A percentile compares a stretch with the other conserved stretches of the same genome.
phyloP scores from a whole-genome alignment of 257 asterid species.

The Solanum appendiculatum region DNA sequence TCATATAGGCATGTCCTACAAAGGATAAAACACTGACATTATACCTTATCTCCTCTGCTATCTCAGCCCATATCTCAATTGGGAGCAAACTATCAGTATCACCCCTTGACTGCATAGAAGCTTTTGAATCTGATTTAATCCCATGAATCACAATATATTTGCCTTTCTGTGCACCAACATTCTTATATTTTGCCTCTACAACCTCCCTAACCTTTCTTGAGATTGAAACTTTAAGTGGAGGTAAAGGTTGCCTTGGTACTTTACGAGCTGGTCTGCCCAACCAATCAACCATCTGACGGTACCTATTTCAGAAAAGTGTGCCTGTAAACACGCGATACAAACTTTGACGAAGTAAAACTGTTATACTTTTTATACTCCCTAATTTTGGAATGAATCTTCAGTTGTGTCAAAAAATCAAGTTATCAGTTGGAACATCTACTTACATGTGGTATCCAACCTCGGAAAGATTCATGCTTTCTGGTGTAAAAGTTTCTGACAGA shows the following conservation, averaged over 20 bases:
- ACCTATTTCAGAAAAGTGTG: conserved; percentile 27
- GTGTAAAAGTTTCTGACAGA: conserved; percentile 52
- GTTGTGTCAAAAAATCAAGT: background rate
- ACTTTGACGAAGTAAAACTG: background rate
- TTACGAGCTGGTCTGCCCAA: conserved; percentile 61
- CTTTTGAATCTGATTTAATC: conserved; percentile 80
- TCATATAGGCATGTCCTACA: background rate
- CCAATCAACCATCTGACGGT: conserved; percentile 69
- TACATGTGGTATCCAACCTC: conserved; percentile 80
- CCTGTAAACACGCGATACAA: background rate
- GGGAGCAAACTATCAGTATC: conserved; percentile 89
- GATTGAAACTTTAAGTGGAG: conserved; percentile 59
- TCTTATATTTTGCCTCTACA: conserved; percentile 64
- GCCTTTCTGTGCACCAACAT: conserved; percentile 65
- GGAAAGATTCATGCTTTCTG: conserved; percentile 46
- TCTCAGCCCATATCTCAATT: conserved; percentile 67
- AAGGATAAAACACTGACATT: background rate
- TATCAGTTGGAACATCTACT: background rate
- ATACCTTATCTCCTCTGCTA: conserved; percentile 60
- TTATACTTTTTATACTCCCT: background rate
- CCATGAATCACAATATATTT: conserved; percentile 78
- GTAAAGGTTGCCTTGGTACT: conserved; percentile 54
- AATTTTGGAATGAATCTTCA: background rate
- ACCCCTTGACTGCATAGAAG: conserved; percentile 84
- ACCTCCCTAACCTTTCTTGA: conserved; percentile 70